Evolutionary conservation across 257 asterid genomes (phyloP), one percentile per base, ranked within the genome.

Genomic region (Solanum ahanhuiri): DNA sequence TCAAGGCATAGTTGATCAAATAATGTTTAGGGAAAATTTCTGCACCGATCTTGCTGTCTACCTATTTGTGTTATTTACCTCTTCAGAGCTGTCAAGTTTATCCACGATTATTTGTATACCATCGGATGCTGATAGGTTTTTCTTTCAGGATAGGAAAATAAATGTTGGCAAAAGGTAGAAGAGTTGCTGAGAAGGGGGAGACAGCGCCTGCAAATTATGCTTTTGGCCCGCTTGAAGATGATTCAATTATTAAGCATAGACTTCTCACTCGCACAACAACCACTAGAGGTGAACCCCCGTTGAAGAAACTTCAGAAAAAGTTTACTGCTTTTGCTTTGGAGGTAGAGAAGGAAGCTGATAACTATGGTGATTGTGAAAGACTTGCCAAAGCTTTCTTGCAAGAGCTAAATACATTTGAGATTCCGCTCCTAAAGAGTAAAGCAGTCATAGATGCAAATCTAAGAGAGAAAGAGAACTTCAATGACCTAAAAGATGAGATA

Each of bases 181-280:
- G 92, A 88, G 89, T 91, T 85, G 71, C 89, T 14, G 98, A 95
- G 31, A 93, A 93, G 91, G 97, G 94, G 85, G 98, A 96, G 93
- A 89, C 96, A 18, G 73, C 86, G 63, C 92, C 93, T 18, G 69
- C 95, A 7, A 95, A 93, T 93, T 93, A 96, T 90, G 99, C 98
- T 60, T 95, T 96, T 85, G 99, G 98, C 35, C 98, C 98, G 2
- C 93, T 91, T 25, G 99, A 96, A 90, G 99, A 96, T 90, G 98
- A 95, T 87, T 91, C 92, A 84, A 95, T 95, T 58, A 96, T 96
- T 77, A 96, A 95, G 87, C 97, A 94, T 57, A 90, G 98, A 93
- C 99, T 96, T 89, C 92, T 96, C 28, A 96, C 99, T 54, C 98
- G 99, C 31, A 94, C 98, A 2, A 96, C 99, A 9, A 95, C 98